These are phyloP conservation scores for Colletotrichum eleusines DNA, from an alignment of 2,329 filamentous ascomycete genomes.

Conservation along the genomic window DNA sequence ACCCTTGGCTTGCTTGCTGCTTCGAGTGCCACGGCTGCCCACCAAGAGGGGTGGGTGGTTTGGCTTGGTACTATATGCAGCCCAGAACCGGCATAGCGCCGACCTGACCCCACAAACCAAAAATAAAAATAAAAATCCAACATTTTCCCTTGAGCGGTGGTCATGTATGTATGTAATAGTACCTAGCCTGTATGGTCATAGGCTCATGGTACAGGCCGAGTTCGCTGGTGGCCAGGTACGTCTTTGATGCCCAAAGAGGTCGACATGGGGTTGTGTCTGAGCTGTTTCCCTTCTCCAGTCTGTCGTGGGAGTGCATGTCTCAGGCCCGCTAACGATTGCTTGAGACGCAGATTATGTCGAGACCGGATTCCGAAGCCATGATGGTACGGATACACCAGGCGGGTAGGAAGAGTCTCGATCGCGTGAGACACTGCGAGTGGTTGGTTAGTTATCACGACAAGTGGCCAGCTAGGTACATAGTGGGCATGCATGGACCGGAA, in stretches of 20 bases:
- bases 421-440: not conserved
- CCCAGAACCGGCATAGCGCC: constrained; percentile 1
- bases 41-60: not conserved
- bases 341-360: not conserved
- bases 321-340: not conserved
- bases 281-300: not conserved
- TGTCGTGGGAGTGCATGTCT: not conserved
- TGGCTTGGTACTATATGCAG: too few species aligned
- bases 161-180: too few species aligned
- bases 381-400: too few species aligned
- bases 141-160: too few species aligned
- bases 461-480: not conserved
- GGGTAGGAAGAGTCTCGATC: too few species aligned
- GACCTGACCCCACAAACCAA: not conserved
- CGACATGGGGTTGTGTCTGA: not conserved
- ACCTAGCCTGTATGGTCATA: too few species aligned
- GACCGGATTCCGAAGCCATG: not conserved
- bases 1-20: constrained; percentile 24
- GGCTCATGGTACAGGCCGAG: not conserved
- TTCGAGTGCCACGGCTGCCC: not conserved
- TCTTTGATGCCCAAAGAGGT: not conserved
- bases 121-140: not conserved
- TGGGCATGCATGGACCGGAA: not conserved
- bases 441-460: not conserved
- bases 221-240: constrained; percentile 8